Evolutionary conservation across 164 flowering plant genomes (phyloP), one percentile per base, ranked within the genome.

Genomic region (Vitis rotundifolia): DNA sequence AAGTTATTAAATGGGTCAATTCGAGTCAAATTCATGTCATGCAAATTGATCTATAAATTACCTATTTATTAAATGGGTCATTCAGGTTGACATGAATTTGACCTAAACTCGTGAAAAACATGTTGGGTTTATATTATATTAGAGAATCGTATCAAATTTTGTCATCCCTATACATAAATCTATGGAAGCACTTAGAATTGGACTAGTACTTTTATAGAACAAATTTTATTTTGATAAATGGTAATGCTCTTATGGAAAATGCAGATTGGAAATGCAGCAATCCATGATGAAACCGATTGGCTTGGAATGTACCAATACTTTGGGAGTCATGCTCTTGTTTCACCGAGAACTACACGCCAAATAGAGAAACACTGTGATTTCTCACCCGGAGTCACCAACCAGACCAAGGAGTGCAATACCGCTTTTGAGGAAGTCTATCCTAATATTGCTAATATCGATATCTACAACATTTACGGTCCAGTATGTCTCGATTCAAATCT

Each of bases 221-320:
- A 22, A 22, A 22, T 22, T 22, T 22, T 22, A 22, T 22, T 22
- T 22, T 22, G 6, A 37, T 37, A 37, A 37, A 37, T 37, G 5
- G 7, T 37, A 37, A 37, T 3, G 44, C 44, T 37, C 44, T 37
- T 37, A 37, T 37, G 44, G 44, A 37, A 22, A 37, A 11, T 79
- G 78, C 85, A 92, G 97, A 87, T 92, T 63, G 97, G 97, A 10
- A 92, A 92, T 78, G 91, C 90, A 9, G 87, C 76, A 71, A 81
- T 90, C 60, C 76, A 92, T 57, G 87, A 86, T 28, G 85, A 83
- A 22, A 87, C 91, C 0, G 96, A 92, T 56, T 0, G 1, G 0
- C 52, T 0, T n/a, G 97, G 96, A 16, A 82, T 82, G 87, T 83
- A 70, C 49, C 96, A 89, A 11, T 90, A 69, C 61, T 81, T 86